Base-by-base conservation (phyloP, 345 rosid genomes). In the Fremontodendron californicum region DNA sequence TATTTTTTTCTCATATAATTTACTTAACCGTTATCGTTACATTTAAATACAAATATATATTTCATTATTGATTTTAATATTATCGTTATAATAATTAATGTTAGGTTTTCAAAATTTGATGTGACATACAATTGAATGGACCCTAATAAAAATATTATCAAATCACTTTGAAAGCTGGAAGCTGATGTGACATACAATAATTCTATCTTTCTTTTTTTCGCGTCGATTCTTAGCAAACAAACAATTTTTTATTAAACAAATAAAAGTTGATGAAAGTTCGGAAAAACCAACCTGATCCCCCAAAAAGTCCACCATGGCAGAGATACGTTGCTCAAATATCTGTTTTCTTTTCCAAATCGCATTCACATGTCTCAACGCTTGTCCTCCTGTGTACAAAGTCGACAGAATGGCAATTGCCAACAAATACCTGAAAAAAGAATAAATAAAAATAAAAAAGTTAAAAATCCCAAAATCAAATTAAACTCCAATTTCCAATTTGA, bases 261-360 rank as follows among this genome's bases (percentile, higher is more conserved):
- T 15, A 3, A 29, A 25, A 21, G 21, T 40, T 63, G 0, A 67
- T 7, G 1, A 18, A 27, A 39, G 40, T 39, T 31, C 0, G 10
- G 52, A 51, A 31, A 51, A 46, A 80, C 75, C n/a, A 81, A 92
- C 99, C 98, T 95, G 99, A 80, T 95, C 99, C 10, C 92, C 94
- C 42, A 84, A 49, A 75, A 95, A 95, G 77, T 93, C 98, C 8
- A 90, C 69, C 81, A 90, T 39, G 39, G 86, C 80, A 3, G 89
- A 84, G 3, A 81, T 87, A 57, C 87, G 87, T 3, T 79, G 86
- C 29, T 84, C 78, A 0, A 89, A 74, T 62, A 87, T 8, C 16
- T 80, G 84, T 62, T 75, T 81, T 33, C 86, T 79, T 0, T 89
- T 82, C 15, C 84, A 82, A 19, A 82, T 79, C 78, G 87, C 90